These are phyloP conservation scores for Kazachstania bromeliacearum DNA, from an alignment of 805 yeast species.

Conservation along the genomic window DNA sequence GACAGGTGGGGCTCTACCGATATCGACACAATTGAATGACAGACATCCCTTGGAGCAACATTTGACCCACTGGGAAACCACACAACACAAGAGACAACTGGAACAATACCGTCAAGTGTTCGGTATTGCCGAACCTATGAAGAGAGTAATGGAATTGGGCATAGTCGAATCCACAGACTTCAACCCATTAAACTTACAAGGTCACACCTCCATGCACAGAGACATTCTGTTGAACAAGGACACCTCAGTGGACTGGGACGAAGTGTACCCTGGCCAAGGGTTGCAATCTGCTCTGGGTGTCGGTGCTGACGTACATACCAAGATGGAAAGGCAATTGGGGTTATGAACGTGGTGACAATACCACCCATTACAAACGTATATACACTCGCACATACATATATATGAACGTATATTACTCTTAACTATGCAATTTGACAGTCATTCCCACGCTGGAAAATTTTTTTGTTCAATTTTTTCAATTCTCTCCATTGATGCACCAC, in stretches of 20 bases:
- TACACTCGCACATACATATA: too few species aligned
- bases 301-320: constrained; percentile 54
- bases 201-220: constrained; percentile 41
- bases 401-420: too few species aligned
- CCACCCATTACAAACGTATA: too few species aligned
- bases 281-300: constrained; percentile 34
- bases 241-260: constrained; percentile 83
- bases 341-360: too few species aligned
- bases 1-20: constrained; percentile 48
- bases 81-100: constrained; percentile 58
- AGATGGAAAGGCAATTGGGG: constrained; percentile 53
- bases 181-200: constrained; percentile 53
- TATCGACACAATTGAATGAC: constrained; percentile 53
- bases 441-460: too few species aligned
- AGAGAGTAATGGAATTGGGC: constrained; percentile 78
- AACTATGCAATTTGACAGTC: too few species aligned
- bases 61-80: constrained; percentile 68
- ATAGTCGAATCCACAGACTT: constrained; percentile 63
- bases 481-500: too few species aligned
- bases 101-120: constrained; percentile 74
- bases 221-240: constrained; percentile 79
- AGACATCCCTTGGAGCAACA: constrained; percentile 83
- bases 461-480: too few species aligned
- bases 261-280: constrained; percentile 51
- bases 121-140: constrained; percentile 92